phyloP scores from a whole-genome alignment of 2,329 filamentous ascomycete species.

The Immersiporthe knoxdaviesiana region DNA sequence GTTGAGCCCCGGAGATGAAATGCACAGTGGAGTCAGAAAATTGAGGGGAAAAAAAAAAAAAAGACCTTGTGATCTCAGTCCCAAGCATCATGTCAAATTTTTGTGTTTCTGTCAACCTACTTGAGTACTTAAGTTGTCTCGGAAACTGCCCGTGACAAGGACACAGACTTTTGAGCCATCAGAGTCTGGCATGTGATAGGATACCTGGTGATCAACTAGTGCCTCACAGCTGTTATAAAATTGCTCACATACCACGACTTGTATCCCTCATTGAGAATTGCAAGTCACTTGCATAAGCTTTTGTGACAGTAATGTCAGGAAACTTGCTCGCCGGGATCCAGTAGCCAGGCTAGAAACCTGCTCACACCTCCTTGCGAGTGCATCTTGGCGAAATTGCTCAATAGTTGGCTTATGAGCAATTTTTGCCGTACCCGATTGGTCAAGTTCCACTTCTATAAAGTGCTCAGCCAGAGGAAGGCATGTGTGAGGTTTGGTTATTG shows the following conservation, averaged over 20 bases:
- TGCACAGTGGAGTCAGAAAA: too few species aligned
- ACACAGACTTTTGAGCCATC: too few species aligned
- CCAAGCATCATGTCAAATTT: too few species aligned
- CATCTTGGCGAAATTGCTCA: neutral
- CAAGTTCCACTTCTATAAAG: neutral
- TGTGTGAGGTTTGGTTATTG: neutral
- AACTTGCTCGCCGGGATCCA: conserved; percentile 6
- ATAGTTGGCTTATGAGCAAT: neutral
- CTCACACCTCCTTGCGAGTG: neutral
- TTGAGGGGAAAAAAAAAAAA: too few species aligned
- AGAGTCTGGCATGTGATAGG: neutral
- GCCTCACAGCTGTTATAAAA: neutral
- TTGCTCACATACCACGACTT: neutral
- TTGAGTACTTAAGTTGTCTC: too few species aligned
- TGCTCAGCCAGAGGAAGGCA: neutral
- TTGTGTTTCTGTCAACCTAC: too few species aligned
- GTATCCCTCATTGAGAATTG: neutral
- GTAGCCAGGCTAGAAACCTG: neutral
- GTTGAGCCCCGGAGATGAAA: too few species aligned
- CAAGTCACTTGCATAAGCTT: neutral
- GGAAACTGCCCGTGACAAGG: too few species aligned
- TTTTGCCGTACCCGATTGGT: neutral
- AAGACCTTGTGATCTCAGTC: too few species aligned
- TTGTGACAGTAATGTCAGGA: neutral
- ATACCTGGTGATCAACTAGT: neutral